A percentile compares a stretch with the other conserved stretches of the same genome.
phyloP scores from a whole-genome alignment of 1,284 basidiomycete genomes.

The Ceratorhiza oryzae-sativae region DNA sequence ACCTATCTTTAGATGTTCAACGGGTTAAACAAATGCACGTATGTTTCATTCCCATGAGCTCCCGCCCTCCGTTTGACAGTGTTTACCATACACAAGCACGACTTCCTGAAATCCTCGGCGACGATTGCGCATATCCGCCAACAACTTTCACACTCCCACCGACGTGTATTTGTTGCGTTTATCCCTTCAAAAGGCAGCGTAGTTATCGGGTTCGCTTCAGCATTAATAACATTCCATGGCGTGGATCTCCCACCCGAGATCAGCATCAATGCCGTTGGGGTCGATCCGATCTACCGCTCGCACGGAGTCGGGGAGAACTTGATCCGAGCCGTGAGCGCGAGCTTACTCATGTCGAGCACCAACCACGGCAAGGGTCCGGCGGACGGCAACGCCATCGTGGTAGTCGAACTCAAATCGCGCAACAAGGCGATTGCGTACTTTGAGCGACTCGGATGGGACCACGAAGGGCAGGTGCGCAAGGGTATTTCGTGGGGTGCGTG shows the following conservation, averaged over 20 bases:
- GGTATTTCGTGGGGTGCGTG: slow-evolving; percentile 25
- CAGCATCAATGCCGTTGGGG: slow-evolving; percentile 9
- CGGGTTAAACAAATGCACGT: slow-evolving; percentile 36
- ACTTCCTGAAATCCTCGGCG: slow-evolving; percentile 19
- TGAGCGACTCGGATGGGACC: slow-evolving; percentile 24
- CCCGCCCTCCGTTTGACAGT: background rate
- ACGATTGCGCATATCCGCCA: slow-evolving; percentile 23
- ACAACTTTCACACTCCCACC: slow-evolving; percentile 18
- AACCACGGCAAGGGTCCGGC: background rate
- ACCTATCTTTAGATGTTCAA: background rate
- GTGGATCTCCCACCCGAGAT: slow-evolving; percentile 13
- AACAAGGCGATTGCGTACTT: slow-evolving; percentile 8
- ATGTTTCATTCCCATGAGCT: background rate
- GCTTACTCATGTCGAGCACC: slow-evolving; percentile 26
- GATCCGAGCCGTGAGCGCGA: slow-evolving; percentile 25
- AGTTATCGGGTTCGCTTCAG: slow-evolving; percentile 18
- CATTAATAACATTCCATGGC: slow-evolving; percentile 10
- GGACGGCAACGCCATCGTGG: slow-evolving; percentile 22
- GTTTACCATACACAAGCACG: background rate
- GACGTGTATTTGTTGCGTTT: slow-evolving; percentile 28
- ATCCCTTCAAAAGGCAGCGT: slow-evolving; percentile 8
- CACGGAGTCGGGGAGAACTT: slow-evolving; percentile 31
- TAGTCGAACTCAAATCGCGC: slow-evolving; percentile 6
- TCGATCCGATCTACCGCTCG: slow-evolving; percentile 22
- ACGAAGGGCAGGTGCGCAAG: slow-evolving; percentile 20